Evolutionary conservation across 106 monocot species (phyloP), one percentile per base, ranked within the genome.

Genomic region (Gastrodia elata): DNA sequence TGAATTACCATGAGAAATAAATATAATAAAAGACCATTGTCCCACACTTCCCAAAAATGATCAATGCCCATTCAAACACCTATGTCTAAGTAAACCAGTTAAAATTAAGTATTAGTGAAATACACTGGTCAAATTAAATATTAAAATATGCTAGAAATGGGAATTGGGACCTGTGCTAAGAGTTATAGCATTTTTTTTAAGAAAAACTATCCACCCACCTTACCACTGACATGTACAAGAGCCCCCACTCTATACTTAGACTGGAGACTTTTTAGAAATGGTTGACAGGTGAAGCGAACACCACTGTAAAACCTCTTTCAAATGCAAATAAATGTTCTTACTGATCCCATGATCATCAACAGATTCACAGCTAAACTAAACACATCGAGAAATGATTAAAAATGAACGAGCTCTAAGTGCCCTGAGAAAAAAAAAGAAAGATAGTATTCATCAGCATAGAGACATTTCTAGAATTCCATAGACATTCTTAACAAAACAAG

Each of bases 251-350:
- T 78, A 68, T 91, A 93, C 79, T 88, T 91, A 57, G 98, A 93
- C 68, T 90, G 78, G 11, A 98, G 65, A 72, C 65, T 82, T 69
- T 38, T 75, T 18, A 98, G 85, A 84, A 98, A 98, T 76, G 80
- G 71, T 56, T 74, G 83, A 80, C 27, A 74, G 5, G 93, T 91
- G 78, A 93, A 93, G 26, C 98, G 86, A 74, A 73, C 82, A 39
- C 93, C 98, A 61, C 90, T 77, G 68, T 85, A 91, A 65, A 84
- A 98, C 76, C 82, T 90, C 85, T 93, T n/a, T 93, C 68, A 98
- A 68, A 79, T 98, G 98, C 64, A 98, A 80, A 83, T 87, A 83
- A 58, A 91, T 76, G 46, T 34, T 83, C 71, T 79, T 83, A 46
- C 55, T 39, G 72, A 2, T 68, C 71, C 38, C 15, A 35, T 80